These are phyloP conservation scores for Pseudogymnoascus pannorum DNA, from an alignment of 2,329 filamentous ascomycete species.

Conservation along the genomic window DNA sequence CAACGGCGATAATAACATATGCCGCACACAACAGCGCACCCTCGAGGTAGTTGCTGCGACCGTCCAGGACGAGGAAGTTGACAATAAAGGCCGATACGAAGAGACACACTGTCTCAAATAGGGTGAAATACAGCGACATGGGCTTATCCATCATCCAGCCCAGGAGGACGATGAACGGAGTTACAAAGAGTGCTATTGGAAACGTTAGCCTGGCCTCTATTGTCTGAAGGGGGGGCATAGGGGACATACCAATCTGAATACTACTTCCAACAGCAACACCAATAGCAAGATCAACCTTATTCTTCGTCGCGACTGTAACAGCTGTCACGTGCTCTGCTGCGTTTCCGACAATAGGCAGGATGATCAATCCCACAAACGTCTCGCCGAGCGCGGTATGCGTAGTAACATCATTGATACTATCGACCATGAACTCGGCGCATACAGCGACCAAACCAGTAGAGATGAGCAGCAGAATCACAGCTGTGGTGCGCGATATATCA, in stretches of 20 bases:
- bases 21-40: conserved; percentile 61
- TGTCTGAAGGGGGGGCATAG: neutral
- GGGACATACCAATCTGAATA: conserved; percentile 54
- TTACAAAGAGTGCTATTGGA: conserved; percentile 52
- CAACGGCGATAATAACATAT: conserved; percentile 60
- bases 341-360: conserved; percentile 66
- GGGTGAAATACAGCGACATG: conserved; percentile 79
- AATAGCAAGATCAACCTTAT: conserved; percentile 70
- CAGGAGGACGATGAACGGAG: conserved; percentile 61
- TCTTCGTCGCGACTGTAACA: conserved; percentile 63
- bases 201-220: neutral
- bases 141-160: conserved; percentile 62
- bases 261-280: conserved; percentile 64
- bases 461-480: conserved; percentile 54
- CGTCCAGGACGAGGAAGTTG: conserved; percentile 80
- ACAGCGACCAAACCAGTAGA: conserved; percentile 59
- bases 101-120: conserved; percentile 82
- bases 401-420: conserved; percentile 58
- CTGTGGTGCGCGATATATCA: conserved; percentile 47
- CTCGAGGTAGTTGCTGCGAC: conserved; percentile 80
- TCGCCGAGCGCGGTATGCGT: conserved; percentile 49
- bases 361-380: conserved; percentile 64
- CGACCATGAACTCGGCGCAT: conserved; percentile 65
- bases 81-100: conserved; percentile 81
- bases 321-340: conserved; percentile 68